A percentile compares a stretch with the other conserved stretches of the same genome.
These are phyloP conservation scores for Apostasia shenzhenica DNA, from an alignment of 106 monocot genomes.

Conservation along the genomic window DNA sequence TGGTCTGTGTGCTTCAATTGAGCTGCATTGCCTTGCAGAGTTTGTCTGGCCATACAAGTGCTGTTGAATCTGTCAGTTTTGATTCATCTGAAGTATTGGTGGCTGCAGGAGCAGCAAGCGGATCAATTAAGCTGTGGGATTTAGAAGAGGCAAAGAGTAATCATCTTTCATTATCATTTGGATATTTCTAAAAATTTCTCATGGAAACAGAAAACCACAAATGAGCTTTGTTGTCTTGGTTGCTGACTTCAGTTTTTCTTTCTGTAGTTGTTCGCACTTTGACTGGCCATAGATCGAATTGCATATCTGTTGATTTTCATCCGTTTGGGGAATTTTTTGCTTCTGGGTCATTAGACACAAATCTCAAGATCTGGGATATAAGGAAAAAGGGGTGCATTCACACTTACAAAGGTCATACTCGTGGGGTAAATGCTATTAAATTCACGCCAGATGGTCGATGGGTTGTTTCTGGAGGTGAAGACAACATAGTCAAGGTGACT, in stretches of 20 bases:
- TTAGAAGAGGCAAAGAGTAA: constrained; percentile 95
- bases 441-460: constrained; percentile 98
- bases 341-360: constrained; percentile 91
- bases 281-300: constrained; percentile 95
- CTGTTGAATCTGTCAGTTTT: constrained; percentile 90
- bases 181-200: background rate
- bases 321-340: constrained; percentile 98
- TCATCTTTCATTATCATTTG: constrained; percentile 3
- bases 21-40: constrained; percentile 40
- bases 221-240: background rate
- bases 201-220: background rate
- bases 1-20: background rate
- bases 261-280: constrained; percentile 79
- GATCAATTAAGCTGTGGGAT: constrained; percentile 93
- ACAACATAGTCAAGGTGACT: constrained; percentile 76
- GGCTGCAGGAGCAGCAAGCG: constrained; percentile 93
- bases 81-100: constrained; percentile 87
- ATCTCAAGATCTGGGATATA: constrained; percentile 95
- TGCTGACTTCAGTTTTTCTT: constrained; percentile 10
- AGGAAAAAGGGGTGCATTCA: constrained; percentile 96
- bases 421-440: constrained; percentile 85
- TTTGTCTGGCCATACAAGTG: constrained; percentile 85
- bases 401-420: constrained; percentile 94
- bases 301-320: constrained; percentile 89
- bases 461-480: constrained; percentile 97